Evolutionary conservation across 1,284 basidiomycete genomes (phyloP).

Genomic region (Exobasidium rhododendri): DNA sequence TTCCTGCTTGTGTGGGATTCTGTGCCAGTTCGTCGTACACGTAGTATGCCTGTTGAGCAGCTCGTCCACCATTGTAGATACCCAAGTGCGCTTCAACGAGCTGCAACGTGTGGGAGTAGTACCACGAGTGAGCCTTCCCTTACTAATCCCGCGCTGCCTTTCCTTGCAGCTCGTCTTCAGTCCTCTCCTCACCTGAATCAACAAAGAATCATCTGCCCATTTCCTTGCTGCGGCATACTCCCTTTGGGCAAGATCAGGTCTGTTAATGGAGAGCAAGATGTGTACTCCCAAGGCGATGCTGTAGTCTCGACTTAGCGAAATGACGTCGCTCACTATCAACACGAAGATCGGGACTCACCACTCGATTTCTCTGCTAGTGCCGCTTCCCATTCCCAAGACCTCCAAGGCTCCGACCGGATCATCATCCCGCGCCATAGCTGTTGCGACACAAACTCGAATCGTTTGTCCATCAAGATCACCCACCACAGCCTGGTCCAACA

Average conservation of each 20-base stretch:
- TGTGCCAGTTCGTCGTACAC: conserved; percentile 54
- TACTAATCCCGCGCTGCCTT: too few species aligned
- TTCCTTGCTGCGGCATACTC: conserved; percentile 45
- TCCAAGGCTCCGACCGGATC: conserved; percentile 45
- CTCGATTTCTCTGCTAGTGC: conserved; percentile 39
- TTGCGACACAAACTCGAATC: conserved; percentile 39
- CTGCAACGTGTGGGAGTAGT: conserved; percentile 14
- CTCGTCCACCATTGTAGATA: conserved; percentile 39
- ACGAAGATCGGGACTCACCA: too few species aligned
- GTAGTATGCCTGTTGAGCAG: conserved; percentile 53
- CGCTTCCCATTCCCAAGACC: conserved; percentile 35
- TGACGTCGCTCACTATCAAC: too few species aligned
- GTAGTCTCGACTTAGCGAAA: too few species aligned
- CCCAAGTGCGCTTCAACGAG: conserved; percentile 53
- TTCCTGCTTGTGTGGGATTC: conserved; percentile 29
- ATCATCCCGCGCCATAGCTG: conserved; percentile 39
- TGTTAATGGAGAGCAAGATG: conserved; percentile 49
- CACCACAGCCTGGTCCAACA: conserved; percentile 46
- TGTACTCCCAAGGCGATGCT: conserved; percentile 49
- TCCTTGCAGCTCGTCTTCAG: too few species aligned
- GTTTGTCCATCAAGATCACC: conserved; percentile 27
- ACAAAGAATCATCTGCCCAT: conserved; percentile 51
- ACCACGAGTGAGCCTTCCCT: neutral
- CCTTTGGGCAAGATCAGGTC: conserved; percentile 47
- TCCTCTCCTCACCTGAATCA: conserved; percentile 44